Conservation (phyloP, 495 filamentous ascomycete species). For the Chaetomium tenue region DNA sequence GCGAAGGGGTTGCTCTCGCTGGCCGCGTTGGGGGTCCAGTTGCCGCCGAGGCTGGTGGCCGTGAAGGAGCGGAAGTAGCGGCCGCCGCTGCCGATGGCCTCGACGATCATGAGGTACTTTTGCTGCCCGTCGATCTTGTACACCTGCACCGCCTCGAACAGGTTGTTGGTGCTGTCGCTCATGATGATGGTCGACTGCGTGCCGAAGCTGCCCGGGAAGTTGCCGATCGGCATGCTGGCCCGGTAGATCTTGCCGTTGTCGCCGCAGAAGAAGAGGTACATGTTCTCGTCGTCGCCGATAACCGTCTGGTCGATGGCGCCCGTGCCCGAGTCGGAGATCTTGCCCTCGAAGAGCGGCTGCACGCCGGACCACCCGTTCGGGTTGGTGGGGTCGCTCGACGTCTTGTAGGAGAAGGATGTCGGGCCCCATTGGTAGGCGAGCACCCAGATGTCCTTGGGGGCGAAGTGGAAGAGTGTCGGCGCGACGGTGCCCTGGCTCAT, state of each 20-base stretch:
- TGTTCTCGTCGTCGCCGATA: slow-evolving; percentile 56
- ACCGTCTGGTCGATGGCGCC: slow-evolving; percentile 59
- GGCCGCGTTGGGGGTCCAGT: slow-evolving; percentile 54
- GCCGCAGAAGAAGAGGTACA: slow-evolving; percentile 65
- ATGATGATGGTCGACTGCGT: slow-evolving; percentile 46
- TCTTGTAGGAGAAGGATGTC: slow-evolving; percentile 57
- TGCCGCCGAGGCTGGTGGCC: slow-evolving; percentile 50
- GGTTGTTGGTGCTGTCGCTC: slow-evolving; percentile 52
- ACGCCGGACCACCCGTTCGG: slow-evolving; percentile 55
- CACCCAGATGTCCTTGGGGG: slow-evolving; percentile 59
- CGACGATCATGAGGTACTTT: slow-evolving; percentile 63
- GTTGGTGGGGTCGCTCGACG: slow-evolving; percentile 56
- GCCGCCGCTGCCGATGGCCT: slow-evolving; percentile 55
- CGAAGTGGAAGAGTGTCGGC: slow-evolving; percentile 61
- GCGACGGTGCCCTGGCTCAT: slow-evolving; percentile 55
- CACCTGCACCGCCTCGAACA: slow-evolving; percentile 64
- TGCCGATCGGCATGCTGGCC: slow-evolving; percentile 55
- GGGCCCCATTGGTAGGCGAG: slow-evolving; percentile 62
- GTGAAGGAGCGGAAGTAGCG: slow-evolving; percentile 67
- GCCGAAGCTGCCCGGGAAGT: slow-evolving; percentile 61
- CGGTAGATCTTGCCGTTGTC: slow-evolving; percentile 67
- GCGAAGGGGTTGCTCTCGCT: slow-evolving; percentile 57
- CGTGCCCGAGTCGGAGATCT: slow-evolving; percentile 48
- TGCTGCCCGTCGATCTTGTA: slow-evolving; percentile 56
- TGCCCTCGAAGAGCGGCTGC: slow-evolving; percentile 56